phyloP scores from a whole-genome alignment of 148 eudicot genomes.

The Rhododendron griersonianum region DNA sequence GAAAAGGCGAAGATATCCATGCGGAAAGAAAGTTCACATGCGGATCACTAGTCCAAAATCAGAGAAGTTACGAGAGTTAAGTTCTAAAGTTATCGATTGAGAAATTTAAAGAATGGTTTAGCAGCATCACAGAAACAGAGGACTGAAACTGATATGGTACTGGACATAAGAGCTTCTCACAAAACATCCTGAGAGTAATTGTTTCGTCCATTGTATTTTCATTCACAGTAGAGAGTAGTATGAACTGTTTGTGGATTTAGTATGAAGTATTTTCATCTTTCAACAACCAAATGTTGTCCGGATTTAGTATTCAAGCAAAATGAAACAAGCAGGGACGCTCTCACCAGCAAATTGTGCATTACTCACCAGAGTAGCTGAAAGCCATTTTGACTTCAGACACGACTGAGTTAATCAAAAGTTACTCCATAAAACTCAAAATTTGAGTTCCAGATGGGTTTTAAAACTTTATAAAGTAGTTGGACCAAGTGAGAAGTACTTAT shows the following conservation, averaged over 20 bases:
- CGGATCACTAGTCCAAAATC: not conserved
- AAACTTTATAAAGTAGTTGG: not conserved
- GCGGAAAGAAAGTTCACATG: constrained; percentile 25
- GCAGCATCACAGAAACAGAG: not conserved
- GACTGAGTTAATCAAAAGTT: not conserved
- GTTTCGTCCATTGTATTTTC: not conserved
- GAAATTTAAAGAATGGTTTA: not conserved
- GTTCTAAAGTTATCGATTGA: not conserved
- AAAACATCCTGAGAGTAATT: not conserved
- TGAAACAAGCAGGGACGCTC: not conserved
- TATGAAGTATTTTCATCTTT: not conserved
- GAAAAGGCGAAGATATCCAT: constrained; percentile 34
- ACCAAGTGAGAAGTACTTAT: not conserved
- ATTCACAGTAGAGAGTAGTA: not conserved
- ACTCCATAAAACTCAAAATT: not conserved
- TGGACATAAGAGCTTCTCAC: not conserved
- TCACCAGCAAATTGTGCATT: not conserved
- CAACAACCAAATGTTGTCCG: not conserved
- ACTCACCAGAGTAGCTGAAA: not conserved
- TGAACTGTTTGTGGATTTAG: not conserved
- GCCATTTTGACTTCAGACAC: not conserved
- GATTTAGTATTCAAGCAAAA: not conserved
- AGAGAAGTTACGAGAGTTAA: not conserved
- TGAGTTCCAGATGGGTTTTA: not conserved
- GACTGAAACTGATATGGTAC: not conserved